A percentile compares a stretch with the other conserved stretches of the same genome.
Conservation (phyloP, 1,284 basidiomycete genomes). For the Neonothopanus nambi region DNA sequence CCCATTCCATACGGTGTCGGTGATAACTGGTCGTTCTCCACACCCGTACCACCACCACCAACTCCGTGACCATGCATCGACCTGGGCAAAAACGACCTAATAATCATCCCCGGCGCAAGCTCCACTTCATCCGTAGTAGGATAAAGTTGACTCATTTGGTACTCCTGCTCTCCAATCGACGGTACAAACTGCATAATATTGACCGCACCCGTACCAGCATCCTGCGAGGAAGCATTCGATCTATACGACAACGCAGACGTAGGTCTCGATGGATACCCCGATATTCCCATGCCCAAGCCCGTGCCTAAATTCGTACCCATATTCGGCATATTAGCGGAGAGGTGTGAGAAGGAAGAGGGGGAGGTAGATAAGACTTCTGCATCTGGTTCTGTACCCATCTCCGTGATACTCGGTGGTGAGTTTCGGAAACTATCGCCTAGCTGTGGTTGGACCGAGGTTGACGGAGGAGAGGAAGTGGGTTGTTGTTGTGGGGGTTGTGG, state of each 20-base stretch:
- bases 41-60: constrained; percentile 23
- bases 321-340: background rate
- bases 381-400: constrained; percentile 11
- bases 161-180: constrained; percentile 5
- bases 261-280: constrained; percentile 7
- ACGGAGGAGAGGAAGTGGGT: background rate
- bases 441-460: background rate
- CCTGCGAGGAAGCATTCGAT: background rate
- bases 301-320: too few species aligned
- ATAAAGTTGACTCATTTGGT: background rate
- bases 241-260: constrained; percentile 5
- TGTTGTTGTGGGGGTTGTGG: too few species aligned
- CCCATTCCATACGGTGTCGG: constrained; percentile 1
- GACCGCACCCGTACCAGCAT: background rate
- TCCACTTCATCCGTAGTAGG: constrained; percentile 10
- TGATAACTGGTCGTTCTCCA: constrained; percentile 28
- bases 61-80: constrained; percentile 20
- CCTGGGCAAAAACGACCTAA: constrained; percentile 25
- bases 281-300: background rate
- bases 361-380: constrained; percentile 15
- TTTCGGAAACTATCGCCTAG: background rate
- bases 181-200: background rate
- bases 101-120: constrained; percentile 16
- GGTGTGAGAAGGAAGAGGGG: constrained; percentile 10
- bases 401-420: background rate